Base-by-base conservation (phyloP, 768 basidiomycete species). In the Scleroderma bovista region DNA sequence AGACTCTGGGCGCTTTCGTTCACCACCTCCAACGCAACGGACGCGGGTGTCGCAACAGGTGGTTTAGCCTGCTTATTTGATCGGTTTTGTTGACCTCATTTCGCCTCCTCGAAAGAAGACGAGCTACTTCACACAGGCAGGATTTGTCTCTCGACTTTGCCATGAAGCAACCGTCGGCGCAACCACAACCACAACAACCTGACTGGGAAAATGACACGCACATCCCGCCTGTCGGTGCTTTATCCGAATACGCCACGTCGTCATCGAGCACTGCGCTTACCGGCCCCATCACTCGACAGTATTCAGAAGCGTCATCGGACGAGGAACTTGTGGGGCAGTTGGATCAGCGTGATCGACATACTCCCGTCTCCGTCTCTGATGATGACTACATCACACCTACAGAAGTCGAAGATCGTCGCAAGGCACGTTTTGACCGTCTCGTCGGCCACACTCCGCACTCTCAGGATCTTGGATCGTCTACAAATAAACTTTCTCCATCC, bases 41-140 rank as follows among this genome's bases (percentile, higher is more conserved):
- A 32, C 66, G 92, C 17, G 86, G 75, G 23, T 91, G 89, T 74
- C 81, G 90, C 61, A 93, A 92, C 67, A 83, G 89, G 87, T 89
- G 52, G 55, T 46, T 12, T 43, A 42, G 41, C 53, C 45, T 50
- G 50, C 53, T 20, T 44, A 43, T 47, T 34, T 9, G 15, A 52
- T 52, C 34, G 50, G 40, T 41, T 46, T 29, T 51, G 43, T 39
- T 47, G 42, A 51, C 26, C 57, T 52, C 36, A 22, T 24, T 10
- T 51, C 50, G 86, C 44, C 74, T 86, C 51, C 75, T 89, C 20
- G 80, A 57, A 43, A 43, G 24, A 23, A 51, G 38, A 41, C 46
- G 47, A 9, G 4, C 32, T 52, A 42, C 48, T 60, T 15, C 61
- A 48, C 31, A 46, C 54, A 8, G 52, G 52, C 50, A 23, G 52